These are phyloP conservation scores for Euphorbia lathyris DNA, from an alignment of 345 rosid genomes.

Conservation along the genomic window DNA sequence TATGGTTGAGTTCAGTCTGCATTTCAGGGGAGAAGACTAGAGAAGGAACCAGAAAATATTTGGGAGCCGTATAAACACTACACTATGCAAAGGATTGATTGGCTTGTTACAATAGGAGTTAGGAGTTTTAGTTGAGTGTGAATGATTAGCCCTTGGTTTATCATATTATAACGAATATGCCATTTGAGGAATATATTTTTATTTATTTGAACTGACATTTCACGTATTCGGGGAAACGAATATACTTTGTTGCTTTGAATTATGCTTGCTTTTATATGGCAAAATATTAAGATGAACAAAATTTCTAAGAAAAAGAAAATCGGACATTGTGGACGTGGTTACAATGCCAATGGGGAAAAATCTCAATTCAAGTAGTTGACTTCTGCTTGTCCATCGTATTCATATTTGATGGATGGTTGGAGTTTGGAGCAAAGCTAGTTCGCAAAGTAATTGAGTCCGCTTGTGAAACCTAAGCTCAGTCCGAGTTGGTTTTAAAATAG, in stretches of 20 bases:
- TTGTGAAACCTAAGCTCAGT: no score
- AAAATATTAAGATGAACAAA: no score
- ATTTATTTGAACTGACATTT: no score
- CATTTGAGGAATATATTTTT: conserved; percentile 16
- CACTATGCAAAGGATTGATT: not conserved
- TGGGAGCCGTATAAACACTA: conserved; percentile 5
- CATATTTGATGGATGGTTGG: no score
- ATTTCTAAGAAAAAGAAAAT: no score
- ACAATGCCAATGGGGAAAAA: no score
- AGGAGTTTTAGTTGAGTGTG: conserved; percentile 29
- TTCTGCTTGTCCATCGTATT: no score
- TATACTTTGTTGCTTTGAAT: conserved; percentile 21
- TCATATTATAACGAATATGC: conserved; percentile 39
- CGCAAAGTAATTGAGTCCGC: no score
- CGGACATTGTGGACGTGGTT: no score
- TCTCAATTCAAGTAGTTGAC: no score
- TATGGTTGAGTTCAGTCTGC: conserved; percentile 29
- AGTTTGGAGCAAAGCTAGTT: no score
- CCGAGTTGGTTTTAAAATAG: no score
- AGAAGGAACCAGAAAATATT: conserved; percentile 6
- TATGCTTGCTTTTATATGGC: not conserved
- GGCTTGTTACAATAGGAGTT: not conserved
- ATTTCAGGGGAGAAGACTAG: conserved; percentile 21
- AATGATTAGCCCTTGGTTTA: conserved; percentile 24
- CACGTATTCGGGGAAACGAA: conserved; percentile 7